Evolutionary conservation across 768 basidiomycete genomes (phyloP), one percentile per base, ranked within the genome.

Genomic region (Boletus rubroflammeus): DNA sequence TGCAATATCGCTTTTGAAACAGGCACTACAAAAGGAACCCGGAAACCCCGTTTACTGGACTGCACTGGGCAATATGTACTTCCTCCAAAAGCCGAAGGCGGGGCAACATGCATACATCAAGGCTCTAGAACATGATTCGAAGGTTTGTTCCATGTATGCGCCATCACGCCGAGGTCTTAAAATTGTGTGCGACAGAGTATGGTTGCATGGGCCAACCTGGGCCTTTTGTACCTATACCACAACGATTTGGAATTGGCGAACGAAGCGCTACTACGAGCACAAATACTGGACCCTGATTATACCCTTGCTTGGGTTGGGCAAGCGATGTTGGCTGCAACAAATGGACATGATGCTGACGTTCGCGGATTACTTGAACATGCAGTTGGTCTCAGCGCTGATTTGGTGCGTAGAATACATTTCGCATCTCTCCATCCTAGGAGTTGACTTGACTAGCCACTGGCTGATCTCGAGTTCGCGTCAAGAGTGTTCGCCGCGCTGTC

Each of bases 71-170:
- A 81, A 85, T 59, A 76, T 87, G 15, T 76, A 85, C 54, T 89
- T 93, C 62, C 62, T 78, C 8, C 75, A 73, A 14, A 83, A 88
- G 40, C 80, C 88, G 0, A 87, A 84, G 61, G 76, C 83, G 1
- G 86, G 92, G 3, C 96, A 99, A 69, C 93, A 98, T 72, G 89
- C 92, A 5, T 97, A 92, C 62, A 84, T 98, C 65, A 88, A 83
- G 54, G 88, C 94, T 5, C 70, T 98, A 43, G 95, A 98, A 62
- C 75, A 90, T 36, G 86, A 98, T 66, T 70, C 81, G 0, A 96
- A 96, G 78, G 92, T 90, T 57, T 44, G 74, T 69, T 35, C 28
- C 17, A 25, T n/a, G 17, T 28, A 36, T 47, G 36, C n/a, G 13
- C 6, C 19, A 25, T 44, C 26, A 10, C 21, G 11, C 6, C 17